Evolutionary conservation across 1,139 yeast genomes (phyloP).

Genomic region (Yamadazyma sp.): DNA sequence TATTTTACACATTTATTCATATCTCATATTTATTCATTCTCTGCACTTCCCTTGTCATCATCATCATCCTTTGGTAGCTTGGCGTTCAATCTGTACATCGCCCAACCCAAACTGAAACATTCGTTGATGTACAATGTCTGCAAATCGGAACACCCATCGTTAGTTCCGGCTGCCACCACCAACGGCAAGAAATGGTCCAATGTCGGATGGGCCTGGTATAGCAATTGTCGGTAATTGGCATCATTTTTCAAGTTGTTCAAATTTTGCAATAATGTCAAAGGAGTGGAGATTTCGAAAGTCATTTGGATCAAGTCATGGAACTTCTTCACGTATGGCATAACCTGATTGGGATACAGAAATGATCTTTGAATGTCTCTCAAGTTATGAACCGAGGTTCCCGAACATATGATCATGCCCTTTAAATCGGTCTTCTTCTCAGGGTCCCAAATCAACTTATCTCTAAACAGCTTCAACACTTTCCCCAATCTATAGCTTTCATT

Average conservation of each 20-base stretch:
- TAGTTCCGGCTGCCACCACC: slow-evolving; percentile 66
- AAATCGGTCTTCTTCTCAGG: slow-evolving; percentile 23
- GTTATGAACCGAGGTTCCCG: slow-evolving; percentile 83
- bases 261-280: slow-evolving; percentile 23
- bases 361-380: slow-evolving; percentile 49
- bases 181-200: slow-evolving; percentile 72
- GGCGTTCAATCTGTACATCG: slow-evolving; percentile 48
- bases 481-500: slow-evolving; percentile 57
- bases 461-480: slow-evolving; percentile 47
- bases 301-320: slow-evolving; percentile 15
- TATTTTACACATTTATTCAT: no score
- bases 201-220: slow-evolving; percentile 66
- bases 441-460: slow-evolving; percentile 44
- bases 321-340: slow-evolving; percentile 44
- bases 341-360: slow-evolving; percentile 18
- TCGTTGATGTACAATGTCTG: slow-evolving; percentile 48
- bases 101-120: slow-evolving; percentile 63
- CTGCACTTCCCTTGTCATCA: neutral
- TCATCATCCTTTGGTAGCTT: neutral
- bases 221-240: slow-evolving; percentile 27
- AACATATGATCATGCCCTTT: slow-evolving; percentile 54
- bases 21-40: neutral
- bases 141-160: slow-evolving; percentile 32
- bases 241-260: slow-evolving; percentile 31
- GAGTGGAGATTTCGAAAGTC: slow-evolving; percentile 17